Evolutionary conservation across 805 yeast genomes (phyloP).

Genomic region (Pichia insulana): DNA sequence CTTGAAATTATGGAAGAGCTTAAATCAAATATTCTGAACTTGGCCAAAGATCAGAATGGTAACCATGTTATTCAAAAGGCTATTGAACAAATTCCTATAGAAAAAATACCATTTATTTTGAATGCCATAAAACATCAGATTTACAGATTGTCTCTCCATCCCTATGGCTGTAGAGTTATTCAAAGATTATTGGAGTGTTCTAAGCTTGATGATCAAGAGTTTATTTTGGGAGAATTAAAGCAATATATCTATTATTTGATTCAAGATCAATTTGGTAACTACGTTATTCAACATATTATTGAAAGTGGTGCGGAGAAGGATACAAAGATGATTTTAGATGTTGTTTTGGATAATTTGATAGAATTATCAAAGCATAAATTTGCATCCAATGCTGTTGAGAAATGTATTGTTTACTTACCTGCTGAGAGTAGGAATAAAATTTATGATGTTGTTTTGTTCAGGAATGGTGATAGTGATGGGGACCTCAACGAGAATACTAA

Average conservation of each 20-base stretch:
- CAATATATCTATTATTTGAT: slow-evolving; percentile 66
- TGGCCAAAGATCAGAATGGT: slow-evolving; percentile 94
- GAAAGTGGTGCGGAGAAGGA: slow-evolving; percentile 68
- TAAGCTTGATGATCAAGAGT: slow-evolving; percentile 50
- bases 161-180: slow-evolving; percentile 95
- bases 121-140: slow-evolving; percentile 62
- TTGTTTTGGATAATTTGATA: slow-evolving; percentile 55
- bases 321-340: slow-evolving; percentile 47
- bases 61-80: slow-evolving; percentile 96
- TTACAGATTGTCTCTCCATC: slow-evolving; percentile 84
- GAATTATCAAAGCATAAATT: slow-evolving; percentile 90
- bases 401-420: slow-evolving; percentile 72
- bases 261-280: slow-evolving; percentile 96
- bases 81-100: slow-evolving; percentile 76
- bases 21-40: slow-evolving; percentile 43
- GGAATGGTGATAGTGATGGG: slow-evolving; percentile 34
- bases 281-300: slow-evolving; percentile 91
- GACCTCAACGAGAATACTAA: slow-evolving; percentile 56
- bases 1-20: slow-evolving; percentile 63
- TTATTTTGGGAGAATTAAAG: slow-evolving; percentile 63
- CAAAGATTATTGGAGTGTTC: slow-evolving; percentile 87
- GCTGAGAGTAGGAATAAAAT: slow-evolving; percentile 52
- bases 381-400: slow-evolving; percentile 96
- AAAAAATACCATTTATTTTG: slow-evolving; percentile 59
- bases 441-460: slow-evolving; percentile 57